Percentiles rank a stretch among this genome's conserved stretches.
Evolutionary conservation across 257 asterid genomes (phyloP).

Genomic region (Lycium barbarum): DNA sequence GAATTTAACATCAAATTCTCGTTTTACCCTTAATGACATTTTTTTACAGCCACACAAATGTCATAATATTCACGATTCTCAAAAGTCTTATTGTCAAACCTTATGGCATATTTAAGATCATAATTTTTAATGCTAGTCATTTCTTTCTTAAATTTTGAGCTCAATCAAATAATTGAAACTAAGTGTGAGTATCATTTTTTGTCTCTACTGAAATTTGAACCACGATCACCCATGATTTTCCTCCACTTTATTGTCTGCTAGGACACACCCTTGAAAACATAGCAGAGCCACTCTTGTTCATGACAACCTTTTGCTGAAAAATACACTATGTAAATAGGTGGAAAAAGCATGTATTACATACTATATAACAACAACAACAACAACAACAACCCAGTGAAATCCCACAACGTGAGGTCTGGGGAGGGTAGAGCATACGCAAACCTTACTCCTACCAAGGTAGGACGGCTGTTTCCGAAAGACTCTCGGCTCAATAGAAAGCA

Average conservation of each 20-base stretch:
- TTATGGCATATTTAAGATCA: neutral
- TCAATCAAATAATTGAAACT: neutral
- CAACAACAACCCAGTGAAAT: too few species aligned
- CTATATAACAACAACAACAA: too few species aligned
- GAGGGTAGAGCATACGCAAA: too few species aligned
- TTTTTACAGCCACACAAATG: neutral
- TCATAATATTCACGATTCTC: neutral
- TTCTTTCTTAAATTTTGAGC: neutral
- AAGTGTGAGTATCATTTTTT: neutral
- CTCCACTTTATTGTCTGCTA: neutral
- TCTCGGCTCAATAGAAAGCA: too few species aligned
- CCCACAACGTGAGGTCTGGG: too few species aligned
- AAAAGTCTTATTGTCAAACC: too few species aligned
- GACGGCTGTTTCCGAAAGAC: too few species aligned
- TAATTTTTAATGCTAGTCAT: neutral
- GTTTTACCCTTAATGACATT: neutral
- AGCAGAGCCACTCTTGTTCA: too few species aligned
- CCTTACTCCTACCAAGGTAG: too few species aligned
- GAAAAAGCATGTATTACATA: too few species aligned
- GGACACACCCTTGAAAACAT: neutral
- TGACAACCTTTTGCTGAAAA: neutral
- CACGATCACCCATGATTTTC: fast-evolving
- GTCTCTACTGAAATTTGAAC: neutral
- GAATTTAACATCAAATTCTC: neutral
- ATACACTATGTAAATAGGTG: neutral